Evolutionary conservation across 768 basidiomycete genomes (phyloP), one percentile per base, ranked within the genome.

Genomic region (Rhodosporidiobolus sp.): DNA sequence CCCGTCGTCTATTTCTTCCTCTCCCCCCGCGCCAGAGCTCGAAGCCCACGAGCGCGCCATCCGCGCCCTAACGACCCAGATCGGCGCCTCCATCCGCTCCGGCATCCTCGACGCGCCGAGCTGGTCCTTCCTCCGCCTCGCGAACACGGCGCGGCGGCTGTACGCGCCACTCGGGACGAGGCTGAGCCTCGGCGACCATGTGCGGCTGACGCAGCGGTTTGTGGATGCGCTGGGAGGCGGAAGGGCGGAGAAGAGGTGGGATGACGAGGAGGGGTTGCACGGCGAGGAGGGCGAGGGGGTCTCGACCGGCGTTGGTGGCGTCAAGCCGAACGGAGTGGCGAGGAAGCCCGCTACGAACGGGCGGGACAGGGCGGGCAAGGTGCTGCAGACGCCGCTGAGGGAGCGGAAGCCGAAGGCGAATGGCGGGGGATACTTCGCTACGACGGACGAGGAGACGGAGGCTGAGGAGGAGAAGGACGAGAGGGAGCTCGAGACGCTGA

Each of bases 161-260:
- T 94, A 94, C 77, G 90, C 87, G 10, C 92, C 92, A 4, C 82
- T 94, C n/a, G 92, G 92, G 53, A 94, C 92, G 22, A n/a, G 45
- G 20, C 91, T 94, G 89, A 86, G 85, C 65, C 83, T 94, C 24
- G 92, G 93, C 19, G 90, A 94, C 79, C 87, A 91, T 79, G 89
- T 94, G 35, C 86, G 91, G 30, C 84, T 91, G 14, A 88, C 86
- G 52, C 85, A 88, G 77, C 83, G 85, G 54, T 94, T 94, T 79
- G 84, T 91, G 24, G 90, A 92, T 74, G 87, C 84, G 4, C 90
- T 94, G 80, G 90, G 89, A 22, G 73, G 71, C 71, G 78, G 78
- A 20, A 64, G 76, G 43, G 74, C 74, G 69, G 64, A 78, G 67
- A 75, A 72, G 70, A 75, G 67, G 54, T 78, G 77, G 32, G 70